phyloP scores from a whole-genome alignment of 352 stramenopile species.

The Blastocystis sp. region DNA sequence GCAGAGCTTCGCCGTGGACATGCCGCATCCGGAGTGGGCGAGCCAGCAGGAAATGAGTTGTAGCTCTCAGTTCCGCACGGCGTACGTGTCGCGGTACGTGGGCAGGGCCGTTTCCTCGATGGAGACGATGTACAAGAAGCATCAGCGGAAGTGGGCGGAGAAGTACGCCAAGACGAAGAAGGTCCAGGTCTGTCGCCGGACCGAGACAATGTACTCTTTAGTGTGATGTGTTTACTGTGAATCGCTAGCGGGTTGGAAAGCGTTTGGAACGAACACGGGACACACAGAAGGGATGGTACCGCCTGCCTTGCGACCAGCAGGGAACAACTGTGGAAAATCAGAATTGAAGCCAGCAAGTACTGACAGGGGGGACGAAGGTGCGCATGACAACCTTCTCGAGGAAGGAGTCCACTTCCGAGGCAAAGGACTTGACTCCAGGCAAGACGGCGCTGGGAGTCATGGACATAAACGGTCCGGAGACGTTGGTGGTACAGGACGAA shows the following conservation, averaged over 20 bases:
- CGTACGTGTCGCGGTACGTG: slow-evolving; percentile 25
- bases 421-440: background rate
- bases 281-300: background rate
- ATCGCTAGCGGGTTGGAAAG: background rate
- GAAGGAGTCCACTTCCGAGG: slow-evolving; percentile 42
- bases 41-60: background rate
- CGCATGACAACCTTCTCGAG: slow-evolving; percentile 55
- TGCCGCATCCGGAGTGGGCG: slow-evolving; percentile 43
- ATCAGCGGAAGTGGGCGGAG: slow-evolving; percentile 8
- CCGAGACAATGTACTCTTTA: background rate
- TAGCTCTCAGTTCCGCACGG: slow-evolving; percentile 34
- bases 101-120: slow-evolving; percentile 5
- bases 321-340: slow-evolving; percentile 34
- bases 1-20: slow-evolving; percentile 64
- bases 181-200: slow-evolving; percentile 38
- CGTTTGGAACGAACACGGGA: background rate
- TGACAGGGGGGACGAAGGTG: background rate
- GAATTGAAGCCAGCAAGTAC: slow-evolving; percentile 54
- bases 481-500: background rate
- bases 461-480: background rate
- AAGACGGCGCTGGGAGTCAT: background rate
- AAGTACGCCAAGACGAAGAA: slow-evolving; percentile 23
- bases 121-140: slow-evolving; percentile 23
- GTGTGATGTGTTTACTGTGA: slow-evolving; percentile 15
- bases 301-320: background rate